These are phyloP conservation scores for Lachnum nothofagi DNA, from an alignment of 2,329 filamentous ascomycete species.

Conservation along the genomic window DNA sequence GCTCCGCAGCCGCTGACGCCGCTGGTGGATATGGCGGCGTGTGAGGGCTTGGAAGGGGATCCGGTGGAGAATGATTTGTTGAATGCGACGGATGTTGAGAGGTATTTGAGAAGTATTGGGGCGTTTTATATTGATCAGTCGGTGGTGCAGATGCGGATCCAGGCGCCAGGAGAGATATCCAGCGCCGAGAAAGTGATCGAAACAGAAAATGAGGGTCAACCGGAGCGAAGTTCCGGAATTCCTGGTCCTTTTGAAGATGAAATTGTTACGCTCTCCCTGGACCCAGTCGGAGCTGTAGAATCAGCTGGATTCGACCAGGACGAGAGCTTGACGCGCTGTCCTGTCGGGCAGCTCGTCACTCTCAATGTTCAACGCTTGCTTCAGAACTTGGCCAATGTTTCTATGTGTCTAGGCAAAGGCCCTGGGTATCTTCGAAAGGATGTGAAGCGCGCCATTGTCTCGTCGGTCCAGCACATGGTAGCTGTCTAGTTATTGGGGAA, in stretches of 20 bases:
- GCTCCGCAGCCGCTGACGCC: too few species aligned
- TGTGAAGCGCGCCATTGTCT: slow-evolving; percentile 2
- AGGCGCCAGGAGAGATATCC: not conserved
- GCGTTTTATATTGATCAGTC: slow-evolving; percentile 3
- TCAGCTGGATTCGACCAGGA: not conserved
- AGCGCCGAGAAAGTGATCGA: not conserved
- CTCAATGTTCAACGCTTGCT: slow-evolving; percentile 1
- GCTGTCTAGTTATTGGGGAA: not conserved
- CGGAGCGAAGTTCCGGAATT: too few species aligned
- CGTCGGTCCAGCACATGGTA: not conserved
- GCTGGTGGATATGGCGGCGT: slow-evolving; percentile 8
- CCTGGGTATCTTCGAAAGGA: slow-evolving; percentile 3
- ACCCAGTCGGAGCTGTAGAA: too few species aligned
- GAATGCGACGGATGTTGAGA: slow-evolving; percentile 13
- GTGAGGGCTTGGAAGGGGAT: not conserved
- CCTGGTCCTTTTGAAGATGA: too few species aligned
- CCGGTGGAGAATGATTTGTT: not conserved
- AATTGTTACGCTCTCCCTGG: too few species aligned
- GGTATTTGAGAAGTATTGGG: slow-evolving; percentile 9
- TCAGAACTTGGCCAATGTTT: not conserved
- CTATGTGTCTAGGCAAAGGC: slow-evolving; percentile 5
- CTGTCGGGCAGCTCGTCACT: not conserved
- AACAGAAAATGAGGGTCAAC: too few species aligned
- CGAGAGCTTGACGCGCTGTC: not conserved
- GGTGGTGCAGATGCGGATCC: not conserved